phyloP scores from a whole-genome alignment of 495 filamentous ascomycete species.

The Talaromyces proteolyticus region DNA sequence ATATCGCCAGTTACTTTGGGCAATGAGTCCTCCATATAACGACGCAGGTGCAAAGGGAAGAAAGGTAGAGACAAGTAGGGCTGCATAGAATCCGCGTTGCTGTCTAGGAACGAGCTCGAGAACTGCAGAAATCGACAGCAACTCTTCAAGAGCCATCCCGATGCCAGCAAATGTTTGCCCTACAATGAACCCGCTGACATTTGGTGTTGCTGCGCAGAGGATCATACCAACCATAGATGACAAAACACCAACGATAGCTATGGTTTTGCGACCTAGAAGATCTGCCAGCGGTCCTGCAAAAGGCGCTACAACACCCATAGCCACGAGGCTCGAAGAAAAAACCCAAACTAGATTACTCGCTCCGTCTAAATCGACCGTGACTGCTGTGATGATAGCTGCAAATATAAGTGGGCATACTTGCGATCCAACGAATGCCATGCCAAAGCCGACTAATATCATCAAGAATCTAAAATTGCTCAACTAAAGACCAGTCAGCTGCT shows the following conservation, averaged over 20 bases:
- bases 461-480: background rate
- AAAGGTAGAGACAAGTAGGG: background rate
- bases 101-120: background rate
- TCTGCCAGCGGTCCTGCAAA: background rate
- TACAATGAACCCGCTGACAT: background rate
- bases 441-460: background rate
- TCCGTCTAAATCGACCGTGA: background rate
- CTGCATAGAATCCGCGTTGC: background rate
- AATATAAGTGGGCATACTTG: background rate
- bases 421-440: background rate
- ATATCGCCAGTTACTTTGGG: background rate
- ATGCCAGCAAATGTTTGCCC: background rate
- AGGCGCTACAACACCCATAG: background rate
- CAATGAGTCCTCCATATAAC: background rate
- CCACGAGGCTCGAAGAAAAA: background rate
- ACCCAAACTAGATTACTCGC: background rate
- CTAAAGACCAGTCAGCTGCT: background rate
- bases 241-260: background rate
- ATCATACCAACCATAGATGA: background rate
- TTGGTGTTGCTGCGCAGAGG: background rate
- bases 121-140: background rate
- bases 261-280: background rate
- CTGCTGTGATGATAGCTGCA: background rate
- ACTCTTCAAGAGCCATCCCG: background rate
- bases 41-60: conserved; percentile 1